Conservation (phyloP, 306 rosid species). For the Mimosa pudica region DNA sequence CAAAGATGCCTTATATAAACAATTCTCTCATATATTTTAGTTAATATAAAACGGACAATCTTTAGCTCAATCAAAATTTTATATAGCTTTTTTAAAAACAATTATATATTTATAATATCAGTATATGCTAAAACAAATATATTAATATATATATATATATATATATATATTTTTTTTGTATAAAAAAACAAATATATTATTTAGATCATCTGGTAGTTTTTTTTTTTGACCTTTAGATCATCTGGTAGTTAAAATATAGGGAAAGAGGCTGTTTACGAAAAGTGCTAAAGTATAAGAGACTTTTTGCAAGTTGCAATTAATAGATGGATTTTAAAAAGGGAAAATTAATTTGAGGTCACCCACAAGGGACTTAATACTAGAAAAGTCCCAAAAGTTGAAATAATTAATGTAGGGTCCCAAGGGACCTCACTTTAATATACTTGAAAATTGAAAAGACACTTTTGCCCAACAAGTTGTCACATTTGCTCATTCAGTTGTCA, state of each 20-base stretch:
- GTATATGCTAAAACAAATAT: not conserved
- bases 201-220: not conserved
- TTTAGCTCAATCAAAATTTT: not conserved
- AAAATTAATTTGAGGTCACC: no score
- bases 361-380: no score
- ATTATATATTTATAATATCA: not conserved
- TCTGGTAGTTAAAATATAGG: not conserved
- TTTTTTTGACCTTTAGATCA: no score
- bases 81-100: not conserved
- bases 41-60: not conserved
- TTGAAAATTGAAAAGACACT: no score
- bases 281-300: not conserved
- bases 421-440: no score
- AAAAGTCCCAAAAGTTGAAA: no score
- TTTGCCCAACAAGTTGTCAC: no score
- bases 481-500: no score
- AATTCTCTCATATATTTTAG: not conserved
- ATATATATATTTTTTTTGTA: no score
- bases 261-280: not conserved
- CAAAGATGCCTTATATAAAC: no score
- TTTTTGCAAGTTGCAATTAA: not conserved
- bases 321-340: not conserved
- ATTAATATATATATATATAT: not conserved
- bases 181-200: not conserved
- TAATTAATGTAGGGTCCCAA: no score